Base-by-base conservation (phyloP, 768 basidiomycete species). In the Flagelloscypha sp. region DNA sequence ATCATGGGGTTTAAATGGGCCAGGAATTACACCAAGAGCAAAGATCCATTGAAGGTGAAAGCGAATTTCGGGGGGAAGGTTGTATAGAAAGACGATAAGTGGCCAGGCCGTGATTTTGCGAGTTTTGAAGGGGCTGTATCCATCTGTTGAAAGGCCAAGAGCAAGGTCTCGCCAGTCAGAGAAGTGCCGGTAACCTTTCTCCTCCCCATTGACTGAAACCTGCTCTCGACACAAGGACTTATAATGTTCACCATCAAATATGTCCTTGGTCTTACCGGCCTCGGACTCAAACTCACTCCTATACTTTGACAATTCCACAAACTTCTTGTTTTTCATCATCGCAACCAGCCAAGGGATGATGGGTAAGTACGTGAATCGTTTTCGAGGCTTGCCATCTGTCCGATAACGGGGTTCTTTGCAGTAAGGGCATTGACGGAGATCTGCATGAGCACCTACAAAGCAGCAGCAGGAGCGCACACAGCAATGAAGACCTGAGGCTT, bases 21-120 rank as follows among this genome's bases (percentile, higher is more conserved):
- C 65, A 1, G 68, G 70, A 30, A 74, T 66, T 30, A 69, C 49
- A 9, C 65, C 63, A 7, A 68, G 27, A 19, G 52, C 54, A 3
- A 73, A 30, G 4, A 69, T 47, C 24, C 68, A 35, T 5, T 55
- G 35, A 8, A 58, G 33, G 17, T 57, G 61, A 21, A 57, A 62
- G 2, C 58, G 52, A 4, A 58, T 42, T 4, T 62, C 54, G 0
- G 68, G 68, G 2, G 58, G 58, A 1, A 72, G 47, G 33, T 71
- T 71, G 46, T 58, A 62, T 38, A 66, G 65, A 38, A 61, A 53
- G 0, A 65, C 8, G 12, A 73, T 40, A 4, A 74, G 37, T 1
- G 66, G 70, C 51, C 64, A 72, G 7, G 48, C 54, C 0, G 63
- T 63, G 3, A 48, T 38, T 3, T 50, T 50, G 0, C 54, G 47